Conservation (phyloP, 2,329 filamentous ascomycete species). For the Cordyceps fumosorosea region DNA sequence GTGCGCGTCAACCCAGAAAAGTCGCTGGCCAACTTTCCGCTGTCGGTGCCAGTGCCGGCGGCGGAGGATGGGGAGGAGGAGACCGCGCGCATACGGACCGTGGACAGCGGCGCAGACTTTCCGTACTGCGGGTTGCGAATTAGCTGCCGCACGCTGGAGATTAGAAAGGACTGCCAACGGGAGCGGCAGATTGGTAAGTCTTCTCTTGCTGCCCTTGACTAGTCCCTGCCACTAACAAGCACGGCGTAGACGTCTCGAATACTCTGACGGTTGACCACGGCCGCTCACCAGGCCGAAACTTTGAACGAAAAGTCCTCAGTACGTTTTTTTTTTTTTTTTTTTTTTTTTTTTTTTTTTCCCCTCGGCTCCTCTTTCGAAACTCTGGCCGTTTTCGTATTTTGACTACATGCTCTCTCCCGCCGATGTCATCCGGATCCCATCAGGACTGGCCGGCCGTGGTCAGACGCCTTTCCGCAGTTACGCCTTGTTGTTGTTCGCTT, state of each 20-base stretch:
- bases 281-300: slow-evolving; percentile 65
- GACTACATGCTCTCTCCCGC: background rate
- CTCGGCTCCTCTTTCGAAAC: background rate
- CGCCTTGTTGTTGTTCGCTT: no score
- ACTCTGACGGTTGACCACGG: slow-evolving; percentile 74
- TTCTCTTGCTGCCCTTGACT: background rate
- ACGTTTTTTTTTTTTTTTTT: slow-evolving; percentile 22
- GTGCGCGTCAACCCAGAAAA: slow-evolving; percentile 71
- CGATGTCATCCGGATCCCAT: no score
- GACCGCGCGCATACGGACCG: slow-evolving; percentile 36
- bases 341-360: background rate
- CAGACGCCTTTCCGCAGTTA: no score
- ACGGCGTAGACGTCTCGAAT: slow-evolving; percentile 46
- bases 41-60: slow-evolving; percentile 33
- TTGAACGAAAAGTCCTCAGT: slow-evolving; percentile 73
- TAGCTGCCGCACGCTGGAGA: slow-evolving; percentile 65
- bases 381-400: background rate
- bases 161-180: slow-evolving; percentile 61
- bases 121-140: slow-evolving; percentile 85
- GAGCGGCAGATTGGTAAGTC: slow-evolving; percentile 43
- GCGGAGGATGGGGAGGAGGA: slow-evolving; percentile 20
- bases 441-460: no score
- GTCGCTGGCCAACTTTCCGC: slow-evolving; percentile 77
- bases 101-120: slow-evolving; percentile 46
- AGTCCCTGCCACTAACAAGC: background rate